Base-by-base conservation (phyloP, 1,284 basidiomycete genomes). In the Xerocomus minutiporus region DNA sequence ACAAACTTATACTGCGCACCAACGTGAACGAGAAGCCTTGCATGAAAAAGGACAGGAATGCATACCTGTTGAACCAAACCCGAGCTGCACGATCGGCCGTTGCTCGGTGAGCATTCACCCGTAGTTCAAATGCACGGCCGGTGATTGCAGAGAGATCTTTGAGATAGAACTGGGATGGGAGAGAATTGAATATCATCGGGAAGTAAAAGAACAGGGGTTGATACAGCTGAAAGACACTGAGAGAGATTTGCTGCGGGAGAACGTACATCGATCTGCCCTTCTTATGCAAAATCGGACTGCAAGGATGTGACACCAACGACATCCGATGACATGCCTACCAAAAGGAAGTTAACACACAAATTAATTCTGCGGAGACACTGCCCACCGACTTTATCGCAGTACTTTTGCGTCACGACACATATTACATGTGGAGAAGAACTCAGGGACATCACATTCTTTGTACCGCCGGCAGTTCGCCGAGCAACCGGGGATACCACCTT, bases 91-190 rank as follows among this genome's bases (percentile, higher is more conserved):
- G 57, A 56, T 71, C 67, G 15, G 70, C 70, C 39, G 66, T 67
- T 9, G 64, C 61, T 55, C 71, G 70, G 48, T 58, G 55, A 23
- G 55, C 5, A 40, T 59, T 68, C 39, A 70, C 69, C 51, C 59
- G 61, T 48, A 68, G 59, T 44, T 68, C 69, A 50, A 56, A 68
- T 58, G 67, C 69, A 42, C 70, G 70, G n/a, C 70, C 70, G 39
- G 68, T 71, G n/a, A 68, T 71, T 39, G 69, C 66, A 26, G 53
- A 58, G 20, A 68, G 66, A 55, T 68, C 66, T 46, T 62, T 56
- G 23, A 68, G 66, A 48, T 57, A 59, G 54, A 68, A 68, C 13
- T 71, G 67, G 4, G 67, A 51, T 1, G 66, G 66, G 36, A 68
- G 67, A 35, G 68, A 41, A 55, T 67, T 51, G 46, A 55, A 54